Evolutionary conservation across 2,329 filamentous ascomycete species (phyloP).

Genomic region (Ophiostoma novo-ulmi): DNA sequence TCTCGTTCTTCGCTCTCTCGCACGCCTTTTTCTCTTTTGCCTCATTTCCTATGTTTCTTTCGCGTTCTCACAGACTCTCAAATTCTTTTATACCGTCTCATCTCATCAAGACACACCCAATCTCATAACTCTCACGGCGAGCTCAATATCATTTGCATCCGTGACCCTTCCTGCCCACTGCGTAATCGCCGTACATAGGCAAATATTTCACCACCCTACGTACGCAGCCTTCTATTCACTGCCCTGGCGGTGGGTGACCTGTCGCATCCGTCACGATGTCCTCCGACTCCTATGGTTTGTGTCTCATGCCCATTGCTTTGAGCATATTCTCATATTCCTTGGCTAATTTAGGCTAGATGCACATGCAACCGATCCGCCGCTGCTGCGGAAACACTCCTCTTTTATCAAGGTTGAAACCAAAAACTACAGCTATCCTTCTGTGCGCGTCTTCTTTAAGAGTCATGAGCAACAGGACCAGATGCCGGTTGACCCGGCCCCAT

Average conservation of each 20-base stretch:
- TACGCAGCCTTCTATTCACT: neutral
- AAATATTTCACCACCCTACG: neutral
- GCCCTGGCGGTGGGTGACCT: neutral
- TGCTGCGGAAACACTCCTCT: conserved; percentile 71
- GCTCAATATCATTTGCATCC: neutral
- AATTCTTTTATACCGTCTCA: neutral
- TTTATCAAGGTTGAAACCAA: conserved; percentile 68
- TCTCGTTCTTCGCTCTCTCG: neutral
- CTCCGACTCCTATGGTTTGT: neutral
- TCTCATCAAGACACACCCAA: neutral
- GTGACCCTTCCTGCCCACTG: neutral
- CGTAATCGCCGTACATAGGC: neutral
- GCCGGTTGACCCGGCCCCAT: conserved; percentile 62
- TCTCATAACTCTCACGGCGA: neutral
- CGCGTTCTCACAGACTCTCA: neutral
- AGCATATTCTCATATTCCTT: neutral
- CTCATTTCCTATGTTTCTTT: neutral
- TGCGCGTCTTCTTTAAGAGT: conserved; percentile 77
- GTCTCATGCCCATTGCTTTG: neutral
- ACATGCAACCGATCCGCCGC: conserved; percentile 63
- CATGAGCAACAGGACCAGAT: conserved; percentile 81
- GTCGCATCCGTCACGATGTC: neutral
- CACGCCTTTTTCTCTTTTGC: neutral
- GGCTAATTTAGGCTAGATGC: conserved; percentile 34
- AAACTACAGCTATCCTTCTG: conserved; percentile 62